Percentiles rank a stretch among this genome's conserved stretches.
Conservation (phyloP, 148 eudicot species). For the Suaeda aralocaspica region DNA sequence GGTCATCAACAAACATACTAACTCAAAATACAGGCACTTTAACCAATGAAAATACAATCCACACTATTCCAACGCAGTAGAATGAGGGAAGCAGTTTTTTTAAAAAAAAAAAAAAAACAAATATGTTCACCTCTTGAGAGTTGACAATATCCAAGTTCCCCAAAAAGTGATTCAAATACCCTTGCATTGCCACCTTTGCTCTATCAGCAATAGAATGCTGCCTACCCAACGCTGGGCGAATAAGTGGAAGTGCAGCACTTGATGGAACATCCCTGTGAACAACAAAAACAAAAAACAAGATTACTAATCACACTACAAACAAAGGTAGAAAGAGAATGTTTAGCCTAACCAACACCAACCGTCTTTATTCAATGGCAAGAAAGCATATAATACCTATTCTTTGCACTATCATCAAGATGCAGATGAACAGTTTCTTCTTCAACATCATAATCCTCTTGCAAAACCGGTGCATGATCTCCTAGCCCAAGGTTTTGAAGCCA, state of each 20-base stretch:
- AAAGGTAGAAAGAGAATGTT: not conserved
- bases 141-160: slow-evolving; percentile 88
- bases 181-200: slow-evolving; percentile 96
- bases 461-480: slow-evolving; percentile 66
- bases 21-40: not conserved
- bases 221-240: slow-evolving; percentile 87
- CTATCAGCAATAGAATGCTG: slow-evolving; percentile 88
- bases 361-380: slow-evolving; percentile 21
- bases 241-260: slow-evolving; percentile 93
- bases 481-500: slow-evolving; percentile 99
- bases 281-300: slow-evolving; percentile 54
- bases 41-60: not conserved
- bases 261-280: slow-evolving; percentile 94
- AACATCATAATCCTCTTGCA: slow-evolving; percentile 87
- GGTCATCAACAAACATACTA: not conserved
- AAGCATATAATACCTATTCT: slow-evolving; percentile 51
- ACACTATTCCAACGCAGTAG: too few relatives aligned
- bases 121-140: slow-evolving; percentile 68
- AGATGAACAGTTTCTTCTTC: slow-evolving; percentile 68
- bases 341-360: not conserved
- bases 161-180: slow-evolving; percentile 88
- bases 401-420: slow-evolving; percentile 68
- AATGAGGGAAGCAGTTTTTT: not conserved
- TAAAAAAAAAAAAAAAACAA: slow-evolving; percentile 4
- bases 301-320: slow-evolving; percentile 22